These are phyloP conservation scores for Herpomyces periplanetae DNA, from an alignment of 2,329 filamentous ascomycete species.

Conservation along the genomic window DNA sequence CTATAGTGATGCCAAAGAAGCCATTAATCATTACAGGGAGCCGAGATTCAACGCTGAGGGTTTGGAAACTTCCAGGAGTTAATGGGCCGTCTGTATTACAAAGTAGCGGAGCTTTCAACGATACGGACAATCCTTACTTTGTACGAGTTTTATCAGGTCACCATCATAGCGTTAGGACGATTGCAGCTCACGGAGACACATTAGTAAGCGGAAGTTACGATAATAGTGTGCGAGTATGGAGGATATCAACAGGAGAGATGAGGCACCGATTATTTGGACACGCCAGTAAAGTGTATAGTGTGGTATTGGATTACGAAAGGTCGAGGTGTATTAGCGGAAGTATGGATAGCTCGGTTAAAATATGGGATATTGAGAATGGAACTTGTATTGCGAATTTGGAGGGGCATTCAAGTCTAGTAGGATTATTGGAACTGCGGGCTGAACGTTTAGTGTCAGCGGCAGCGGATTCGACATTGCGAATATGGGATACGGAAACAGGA, in stretches of 20 bases:
- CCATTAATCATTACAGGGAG: slow-evolving; percentile 91
- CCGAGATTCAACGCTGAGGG: slow-evolving; percentile 59
- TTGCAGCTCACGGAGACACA: slow-evolving; percentile 71
- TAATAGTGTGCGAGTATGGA: slow-evolving; percentile 77
- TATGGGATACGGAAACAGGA: slow-evolving; percentile 82
- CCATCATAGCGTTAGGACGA: slow-evolving; percentile 69
- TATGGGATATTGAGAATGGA: slow-evolving; percentile 73
- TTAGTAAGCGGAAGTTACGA: slow-evolving; percentile 95
- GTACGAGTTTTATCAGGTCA: slow-evolving; percentile 55
- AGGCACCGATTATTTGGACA: slow-evolving; percentile 55
- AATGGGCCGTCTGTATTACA: slow-evolving; percentile 41
- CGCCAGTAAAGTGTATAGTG: slow-evolving; percentile 74
- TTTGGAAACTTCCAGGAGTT: slow-evolving; percentile 64
- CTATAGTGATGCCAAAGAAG: slow-evolving; percentile 65
- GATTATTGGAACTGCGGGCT: slow-evolving; percentile 52
- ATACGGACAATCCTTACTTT: slow-evolving; percentile 67
- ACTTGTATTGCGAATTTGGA: slow-evolving; percentile 56
- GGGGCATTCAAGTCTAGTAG: slow-evolving; percentile 66
- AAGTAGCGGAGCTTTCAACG: slow-evolving; percentile 27
- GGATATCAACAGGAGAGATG: slow-evolving; percentile 69
- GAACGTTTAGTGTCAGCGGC: slow-evolving; percentile 75
- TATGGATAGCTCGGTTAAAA: slow-evolving; percentile 92
- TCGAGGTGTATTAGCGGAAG: slow-evolving; percentile 89
- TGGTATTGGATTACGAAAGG: slow-evolving; percentile 60
- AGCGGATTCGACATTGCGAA: slow-evolving; percentile 67